Evolutionary conservation across 2,329 filamentous ascomycete species (phyloP).

Genomic region (Cladosporium velox): DNA sequence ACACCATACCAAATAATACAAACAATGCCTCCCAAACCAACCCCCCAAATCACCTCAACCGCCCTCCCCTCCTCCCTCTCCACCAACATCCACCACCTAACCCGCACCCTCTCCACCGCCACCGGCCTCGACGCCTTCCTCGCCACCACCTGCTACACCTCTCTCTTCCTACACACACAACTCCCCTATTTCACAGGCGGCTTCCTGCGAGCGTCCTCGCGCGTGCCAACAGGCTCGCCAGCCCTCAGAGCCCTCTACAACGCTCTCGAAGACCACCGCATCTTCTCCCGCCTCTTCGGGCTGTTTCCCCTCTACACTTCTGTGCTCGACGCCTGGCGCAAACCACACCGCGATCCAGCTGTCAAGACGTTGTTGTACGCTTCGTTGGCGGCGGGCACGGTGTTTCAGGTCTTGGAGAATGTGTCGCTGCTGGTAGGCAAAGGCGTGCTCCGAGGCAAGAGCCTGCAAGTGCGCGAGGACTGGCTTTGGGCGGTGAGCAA

Average conservation of each 20-base stretch:
- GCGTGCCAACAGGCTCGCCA: conserved; percentile 41
- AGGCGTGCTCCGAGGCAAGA: conserved; percentile 59
- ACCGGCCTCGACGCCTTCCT: conserved; percentile 44
- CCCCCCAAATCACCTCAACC: conserved; percentile 7
- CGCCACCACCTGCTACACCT: conserved; percentile 47
- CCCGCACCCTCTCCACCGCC: conserved; percentile 41
- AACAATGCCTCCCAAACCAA: conserved; percentile 3
- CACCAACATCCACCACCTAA: conserved; percentile 29
- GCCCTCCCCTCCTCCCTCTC: neutral
- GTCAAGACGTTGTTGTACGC: conserved; percentile 61
- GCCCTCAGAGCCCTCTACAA: conserved; percentile 53
- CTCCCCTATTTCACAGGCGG: conserved; percentile 41
- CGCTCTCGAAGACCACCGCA: conserved; percentile 70
- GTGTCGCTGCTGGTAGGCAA: conserved; percentile 73
- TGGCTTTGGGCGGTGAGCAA: conserved; percentile 71
- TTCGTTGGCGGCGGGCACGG: conserved; percentile 67
- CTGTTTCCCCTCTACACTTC: conserved; percentile 73
- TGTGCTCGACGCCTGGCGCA: conserved; percentile 49
- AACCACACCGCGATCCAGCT: conserved; percentile 45
- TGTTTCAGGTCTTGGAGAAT: conserved; percentile 83
- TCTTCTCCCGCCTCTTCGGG: conserved; percentile 75
- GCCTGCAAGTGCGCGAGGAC: conserved; percentile 49
- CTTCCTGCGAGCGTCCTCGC: conserved; percentile 36
- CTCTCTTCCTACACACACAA: conserved; percentile 44
- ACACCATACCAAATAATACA: neutral